Evolutionary conservation across 352 stramenopile species (phyloP), one percentile per base, ranked within the genome.

Genomic region (Aphanomyces cochlioides): DNA sequence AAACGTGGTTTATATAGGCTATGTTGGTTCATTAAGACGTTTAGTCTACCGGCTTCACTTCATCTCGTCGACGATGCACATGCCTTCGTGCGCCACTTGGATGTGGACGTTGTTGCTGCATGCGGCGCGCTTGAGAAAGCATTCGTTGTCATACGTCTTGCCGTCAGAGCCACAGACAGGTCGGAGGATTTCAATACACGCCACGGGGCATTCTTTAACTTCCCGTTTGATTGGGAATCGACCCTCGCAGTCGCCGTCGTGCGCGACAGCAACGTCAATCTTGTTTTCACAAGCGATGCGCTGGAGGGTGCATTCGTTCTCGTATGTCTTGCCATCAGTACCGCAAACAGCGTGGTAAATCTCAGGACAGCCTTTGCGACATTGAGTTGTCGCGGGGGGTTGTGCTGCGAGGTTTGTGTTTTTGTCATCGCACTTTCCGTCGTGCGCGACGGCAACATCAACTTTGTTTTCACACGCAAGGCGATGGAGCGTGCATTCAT

Each of bases 341-440:
- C 84, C 82, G 38, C 84, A 92, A 19, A 92, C 71, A 1, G 80
- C 78, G 7, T 78, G 70, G 68, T 83, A 90, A 4, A 77, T 75
- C 65, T 83, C 76, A 47, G 77, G 53, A 45, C 83, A 90, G 7
- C 76, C 67, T 3, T 72, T 48, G 7, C 38, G 38, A 37, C 57
- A 48, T 19, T 58, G 1, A 28, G 28, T 28, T 0, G 28, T 28
- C 28, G 28, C 28, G 28, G 28, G 28, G 28, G 28, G 28, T 28
- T 28, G 28, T 2, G 15, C 50, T 8, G 43, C 17, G 36, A 41
- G 12, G 37, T 28, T 28, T 28, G 28, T 28, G 28, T 28, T 28
- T 2, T 28, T 28, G 28, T 28, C 28, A 28, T 28, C 28, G 28
- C 28, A 28, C 28, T 28, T 28, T 28, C 28, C 45, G 13, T 15